These are phyloP conservation scores for Aspergillus calidoustus DNA, from an alignment of 2,329 filamentous ascomycete genomes.

Conservation along the genomic window DNA sequence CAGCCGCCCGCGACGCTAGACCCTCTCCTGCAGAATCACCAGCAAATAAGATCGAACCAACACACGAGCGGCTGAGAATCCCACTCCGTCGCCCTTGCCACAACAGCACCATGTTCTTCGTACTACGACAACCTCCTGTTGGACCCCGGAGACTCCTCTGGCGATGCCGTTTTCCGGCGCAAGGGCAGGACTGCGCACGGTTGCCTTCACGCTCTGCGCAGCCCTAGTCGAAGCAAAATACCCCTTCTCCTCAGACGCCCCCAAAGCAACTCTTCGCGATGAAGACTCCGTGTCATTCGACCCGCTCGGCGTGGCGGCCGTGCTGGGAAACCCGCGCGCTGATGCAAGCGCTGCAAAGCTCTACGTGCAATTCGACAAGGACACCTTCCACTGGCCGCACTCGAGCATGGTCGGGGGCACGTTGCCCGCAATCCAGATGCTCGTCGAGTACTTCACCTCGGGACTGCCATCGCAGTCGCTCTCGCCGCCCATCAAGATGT, in stretches of 20 bases:
- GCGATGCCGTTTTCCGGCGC: constrained; percentile 8
- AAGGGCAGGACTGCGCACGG: constrained; percentile 12
- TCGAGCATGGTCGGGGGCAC: constrained; percentile 39
- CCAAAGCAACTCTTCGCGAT: constrained; percentile 22
- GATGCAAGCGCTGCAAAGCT: constrained; percentile 35
- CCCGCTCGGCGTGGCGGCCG: constrained; percentile 39
- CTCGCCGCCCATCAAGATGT: constrained; percentile 29
- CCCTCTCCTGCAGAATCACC: background rate
- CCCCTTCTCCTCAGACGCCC: constrained; percentile 18
- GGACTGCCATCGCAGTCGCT: constrained; percentile 31
- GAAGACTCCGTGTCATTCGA: constrained; percentile 34
- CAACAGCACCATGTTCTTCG: background rate
- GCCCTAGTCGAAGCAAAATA: constrained; percentile 18
- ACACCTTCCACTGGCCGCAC: constrained; percentile 37
- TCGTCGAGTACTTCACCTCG: constrained; percentile 37
- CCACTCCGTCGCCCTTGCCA: background rate
- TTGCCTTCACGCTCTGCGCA: constrained; percentile 7
- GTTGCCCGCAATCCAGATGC: constrained; percentile 35
- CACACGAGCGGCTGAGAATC: background rate
- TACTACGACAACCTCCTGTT: background rate
- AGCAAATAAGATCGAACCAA: background rate
- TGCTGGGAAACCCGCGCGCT: constrained; percentile 37
- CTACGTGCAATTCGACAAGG: constrained; percentile 35
- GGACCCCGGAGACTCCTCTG: background rate
- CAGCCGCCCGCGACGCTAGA: background rate